phyloP scores from a whole-genome alignment of 306 rosid genomes.

The Carpinus viminea region DNA sequence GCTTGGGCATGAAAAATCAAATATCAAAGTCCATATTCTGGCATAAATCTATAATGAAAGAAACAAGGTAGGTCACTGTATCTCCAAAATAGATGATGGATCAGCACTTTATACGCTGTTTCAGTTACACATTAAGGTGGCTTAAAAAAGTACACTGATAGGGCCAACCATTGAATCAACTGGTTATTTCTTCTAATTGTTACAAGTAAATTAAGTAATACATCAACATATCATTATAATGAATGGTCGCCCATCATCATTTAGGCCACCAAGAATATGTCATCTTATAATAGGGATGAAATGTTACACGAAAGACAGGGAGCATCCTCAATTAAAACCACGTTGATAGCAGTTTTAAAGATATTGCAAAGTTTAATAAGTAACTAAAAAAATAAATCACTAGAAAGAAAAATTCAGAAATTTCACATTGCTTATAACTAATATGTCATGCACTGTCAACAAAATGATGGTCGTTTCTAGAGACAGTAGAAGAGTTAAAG shows the following conservation, averaged over 20 bases:
- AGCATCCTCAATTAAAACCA: not conserved
- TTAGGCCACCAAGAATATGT: not conserved
- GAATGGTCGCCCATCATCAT: not conserved
- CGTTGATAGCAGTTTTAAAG: not conserved
- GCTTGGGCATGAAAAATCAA: not conserved
- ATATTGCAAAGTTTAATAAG: not conserved
- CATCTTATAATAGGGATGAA: not conserved
- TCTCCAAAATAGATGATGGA: not conserved
- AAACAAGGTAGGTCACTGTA: not conserved
- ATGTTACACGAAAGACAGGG: not conserved
- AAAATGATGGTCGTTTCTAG: not conserved
- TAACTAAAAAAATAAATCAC: not conserved
- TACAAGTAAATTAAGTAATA: not conserved
- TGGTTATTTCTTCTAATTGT: not conserved
- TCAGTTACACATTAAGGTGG: not conserved
- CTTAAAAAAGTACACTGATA: not conserved
- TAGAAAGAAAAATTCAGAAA: not conserved
- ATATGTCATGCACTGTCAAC: not conserved
- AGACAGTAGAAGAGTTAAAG: conserved; percentile 5
- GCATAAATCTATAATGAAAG: not conserved
- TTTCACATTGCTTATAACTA: not conserved
- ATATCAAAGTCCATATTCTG: not conserved
- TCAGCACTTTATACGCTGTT: not conserved
- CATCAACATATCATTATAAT: not conserved
- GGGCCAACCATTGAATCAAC: not conserved